These are phyloP conservation scores for Spirogloea muscicola DNA, from an alignment of 139 green algal species.

Conservation along the genomic window DNA sequence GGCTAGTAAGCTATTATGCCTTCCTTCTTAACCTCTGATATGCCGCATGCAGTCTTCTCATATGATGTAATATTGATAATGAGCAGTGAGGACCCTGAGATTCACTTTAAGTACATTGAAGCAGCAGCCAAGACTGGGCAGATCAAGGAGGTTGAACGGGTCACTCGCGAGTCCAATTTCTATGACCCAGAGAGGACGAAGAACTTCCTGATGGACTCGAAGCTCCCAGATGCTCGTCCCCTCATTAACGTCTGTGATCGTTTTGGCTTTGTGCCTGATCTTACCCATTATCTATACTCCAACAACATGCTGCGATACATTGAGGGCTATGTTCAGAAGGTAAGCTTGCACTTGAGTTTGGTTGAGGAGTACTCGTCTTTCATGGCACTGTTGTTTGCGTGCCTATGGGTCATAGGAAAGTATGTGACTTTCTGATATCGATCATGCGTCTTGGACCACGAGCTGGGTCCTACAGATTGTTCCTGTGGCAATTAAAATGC, in stretches of 20 bases:
- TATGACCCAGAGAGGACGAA: constrained; percentile 88
- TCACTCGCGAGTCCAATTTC: constrained; percentile 85
- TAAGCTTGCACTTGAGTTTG: too few relatives aligned
- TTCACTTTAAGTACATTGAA: constrained; percentile 99
- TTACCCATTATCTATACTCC: constrained; percentile 89
- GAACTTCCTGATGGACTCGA: constrained; percentile 98
- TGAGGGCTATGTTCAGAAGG: constrained; percentile 99
- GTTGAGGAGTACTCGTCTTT: too few relatives aligned
- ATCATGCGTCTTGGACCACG: too few relatives aligned
- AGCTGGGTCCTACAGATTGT: too few relatives aligned
- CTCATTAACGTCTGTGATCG: constrained; percentile 99
- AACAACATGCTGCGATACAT: constrained; percentile 95
- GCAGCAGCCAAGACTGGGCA: constrained; percentile 82
- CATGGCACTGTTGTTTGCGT: too few relatives aligned
- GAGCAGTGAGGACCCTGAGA: constrained; percentile 80
- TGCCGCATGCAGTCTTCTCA: too few relatives aligned
- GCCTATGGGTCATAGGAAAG: too few relatives aligned
- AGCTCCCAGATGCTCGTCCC: constrained; percentile 92
- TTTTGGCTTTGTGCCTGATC: constrained; percentile 89
- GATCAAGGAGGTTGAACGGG: constrained; percentile 90
- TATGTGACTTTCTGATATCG: too few relatives aligned
- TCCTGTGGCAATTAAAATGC: too few relatives aligned
- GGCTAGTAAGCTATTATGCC: too few relatives aligned
- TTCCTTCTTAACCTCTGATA: too few relatives aligned
- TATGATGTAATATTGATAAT: too few relatives aligned